phyloP scores from a whole-genome alignment of 2,329 filamentous ascomycete genomes.

The Albophoma yamanashiensis region DNA sequence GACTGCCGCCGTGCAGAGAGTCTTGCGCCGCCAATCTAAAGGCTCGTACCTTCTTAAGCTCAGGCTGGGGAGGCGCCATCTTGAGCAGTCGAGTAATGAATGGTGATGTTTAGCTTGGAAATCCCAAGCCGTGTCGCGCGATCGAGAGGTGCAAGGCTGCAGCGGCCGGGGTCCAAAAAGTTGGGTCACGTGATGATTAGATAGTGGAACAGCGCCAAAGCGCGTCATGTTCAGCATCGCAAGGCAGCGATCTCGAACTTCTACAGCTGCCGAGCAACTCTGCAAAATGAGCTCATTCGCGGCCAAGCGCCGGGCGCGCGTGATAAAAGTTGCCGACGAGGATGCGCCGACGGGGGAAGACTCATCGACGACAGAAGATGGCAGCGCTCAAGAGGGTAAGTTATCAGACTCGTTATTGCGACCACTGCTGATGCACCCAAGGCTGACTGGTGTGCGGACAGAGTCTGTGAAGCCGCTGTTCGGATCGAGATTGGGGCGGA shows the following conservation, averaged over 20 bases:
- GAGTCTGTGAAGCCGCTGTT: slow-evolving; percentile 28
- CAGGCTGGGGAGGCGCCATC: slow-evolving; percentile 98
- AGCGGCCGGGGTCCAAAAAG: slow-evolving; percentile 14
- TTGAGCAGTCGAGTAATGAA: slow-evolving; percentile 28
- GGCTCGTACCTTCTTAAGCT: slow-evolving; percentile 80
- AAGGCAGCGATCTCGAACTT: background rate
- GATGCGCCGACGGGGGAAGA: slow-evolving; percentile 32
- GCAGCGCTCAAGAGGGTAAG: slow-evolving; percentile 25
- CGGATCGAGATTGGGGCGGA: slow-evolving; percentile 32
- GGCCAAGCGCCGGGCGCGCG: slow-evolving; percentile 59
- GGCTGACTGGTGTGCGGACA: slow-evolving; percentile 19
- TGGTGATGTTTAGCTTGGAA: background rate
- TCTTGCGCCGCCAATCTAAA: background rate
- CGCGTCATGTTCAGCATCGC: background rate
- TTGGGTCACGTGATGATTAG: slow-evolving; percentile 39
- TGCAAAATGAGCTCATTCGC: slow-evolving; percentile 42
- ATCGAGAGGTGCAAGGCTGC: slow-evolving; percentile 13
- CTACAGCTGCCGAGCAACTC: slow-evolving; percentile 2
- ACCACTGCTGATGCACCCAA: slow-evolving; percentile 23
- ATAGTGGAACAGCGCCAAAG: slow-evolving; percentile 13
- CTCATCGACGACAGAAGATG: slow-evolving; percentile 11
- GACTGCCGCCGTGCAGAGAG: no score
- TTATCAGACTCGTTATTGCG: slow-evolving; percentile 9
- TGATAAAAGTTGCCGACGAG: slow-evolving; percentile 61
- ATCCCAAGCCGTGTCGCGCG: slow-evolving; percentile 7